Conservation (phyloP, 2,329 filamentous ascomycete genomes). For the Boeremia lycopersici region DNA sequence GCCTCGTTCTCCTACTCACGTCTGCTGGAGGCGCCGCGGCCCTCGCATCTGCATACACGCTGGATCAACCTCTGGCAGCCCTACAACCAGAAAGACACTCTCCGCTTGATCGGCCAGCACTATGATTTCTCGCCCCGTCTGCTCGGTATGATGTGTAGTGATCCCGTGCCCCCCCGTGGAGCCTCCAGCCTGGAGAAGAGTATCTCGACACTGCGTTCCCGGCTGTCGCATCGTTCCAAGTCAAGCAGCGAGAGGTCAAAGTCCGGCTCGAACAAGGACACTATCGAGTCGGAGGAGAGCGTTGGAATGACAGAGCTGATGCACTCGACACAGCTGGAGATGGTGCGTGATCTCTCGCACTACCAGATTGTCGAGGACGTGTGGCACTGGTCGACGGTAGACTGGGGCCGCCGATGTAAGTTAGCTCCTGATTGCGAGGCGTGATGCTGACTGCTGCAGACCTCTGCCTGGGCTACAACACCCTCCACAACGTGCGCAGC, state of each 20-base stretch:
- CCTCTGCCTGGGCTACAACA: slow-evolving; percentile 75
- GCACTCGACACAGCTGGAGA: slow-evolving; percentile 44
- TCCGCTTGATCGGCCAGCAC: slow-evolving; percentile 62
- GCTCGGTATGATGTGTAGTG: slow-evolving; percentile 66
- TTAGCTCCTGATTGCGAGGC: not conserved
- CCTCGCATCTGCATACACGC: slow-evolving; percentile 61
- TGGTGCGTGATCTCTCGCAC: slow-evolving; percentile 53
- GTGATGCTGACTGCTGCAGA: slow-evolving; percentile 51
- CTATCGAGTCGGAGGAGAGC: slow-evolving; percentile 42
- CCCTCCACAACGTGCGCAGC: slow-evolving; percentile 55
- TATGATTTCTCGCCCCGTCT: slow-evolving; percentile 74
- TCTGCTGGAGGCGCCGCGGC: slow-evolving; percentile 48
- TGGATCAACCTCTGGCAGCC: slow-evolving; percentile 82
- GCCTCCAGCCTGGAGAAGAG: slow-evolving; percentile 35
- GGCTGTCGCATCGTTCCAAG: slow-evolving; percentile 32
- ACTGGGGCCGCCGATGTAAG: slow-evolving; percentile 69
- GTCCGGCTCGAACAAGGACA: slow-evolving; percentile 17
- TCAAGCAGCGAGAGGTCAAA: slow-evolving; percentile 21
- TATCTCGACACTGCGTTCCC: slow-evolving; percentile 38
- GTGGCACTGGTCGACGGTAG: slow-evolving; percentile 77
- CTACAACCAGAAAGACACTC: slow-evolving; percentile 61
- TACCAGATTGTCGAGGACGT: slow-evolving; percentile 70
- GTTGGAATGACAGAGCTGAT: slow-evolving; percentile 45
- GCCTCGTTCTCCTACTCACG: slow-evolving; percentile 50
- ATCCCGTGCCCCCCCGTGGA: slow-evolving; percentile 51